These are phyloP conservation scores for Anthracocystis walkeri DNA, from an alignment of 1,284 basidiomycete genomes.

Conservation along the genomic window DNA sequence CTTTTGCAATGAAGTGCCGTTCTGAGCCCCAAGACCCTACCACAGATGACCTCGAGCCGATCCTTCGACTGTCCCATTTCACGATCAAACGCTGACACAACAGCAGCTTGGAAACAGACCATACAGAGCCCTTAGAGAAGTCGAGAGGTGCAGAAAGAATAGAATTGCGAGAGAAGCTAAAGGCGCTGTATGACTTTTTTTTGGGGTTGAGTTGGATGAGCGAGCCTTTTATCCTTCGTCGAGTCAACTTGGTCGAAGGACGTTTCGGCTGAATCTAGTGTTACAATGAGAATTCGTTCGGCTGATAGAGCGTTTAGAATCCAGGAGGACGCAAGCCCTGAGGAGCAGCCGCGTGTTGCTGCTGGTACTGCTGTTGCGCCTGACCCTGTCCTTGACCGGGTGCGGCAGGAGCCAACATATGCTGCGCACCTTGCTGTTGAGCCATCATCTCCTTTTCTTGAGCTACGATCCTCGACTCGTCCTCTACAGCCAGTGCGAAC, in stretches of 20 bases:
- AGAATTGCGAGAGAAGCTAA: no score
- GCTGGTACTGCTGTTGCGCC: conserved; percentile 18
- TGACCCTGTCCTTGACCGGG: conserved; percentile 10
- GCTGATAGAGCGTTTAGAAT: conserved; percentile 45
- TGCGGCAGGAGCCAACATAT: conserved; percentile 46
- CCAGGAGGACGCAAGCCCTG: conserved; percentile 63
- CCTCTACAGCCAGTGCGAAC: conserved; percentile 90
- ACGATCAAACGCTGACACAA: no score
- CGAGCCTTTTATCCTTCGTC: no score
- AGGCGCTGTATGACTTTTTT: background rate
- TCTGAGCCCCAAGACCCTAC: no score
- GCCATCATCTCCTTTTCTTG: conserved; percentile 95
- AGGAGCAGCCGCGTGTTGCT: conserved; percentile 21
- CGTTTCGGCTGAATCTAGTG: conserved; percentile 13
- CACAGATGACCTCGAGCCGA: no score
- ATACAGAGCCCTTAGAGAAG: no score
- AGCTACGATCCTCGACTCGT: conserved; percentile 91
- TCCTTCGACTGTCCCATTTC: no score
- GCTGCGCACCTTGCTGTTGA: conserved; percentile 90
- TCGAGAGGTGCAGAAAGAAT: no score
- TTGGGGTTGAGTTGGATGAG: background rate
- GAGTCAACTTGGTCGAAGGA: background rate
- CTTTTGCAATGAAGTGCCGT: no score
- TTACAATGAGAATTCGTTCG: conserved; percentile 11
- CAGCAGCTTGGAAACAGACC: no score